These are phyloP conservation scores for Stentor coeruleus DNA, from an alignment of 73 alveolate species.

Conservation along the genomic window DNA sequence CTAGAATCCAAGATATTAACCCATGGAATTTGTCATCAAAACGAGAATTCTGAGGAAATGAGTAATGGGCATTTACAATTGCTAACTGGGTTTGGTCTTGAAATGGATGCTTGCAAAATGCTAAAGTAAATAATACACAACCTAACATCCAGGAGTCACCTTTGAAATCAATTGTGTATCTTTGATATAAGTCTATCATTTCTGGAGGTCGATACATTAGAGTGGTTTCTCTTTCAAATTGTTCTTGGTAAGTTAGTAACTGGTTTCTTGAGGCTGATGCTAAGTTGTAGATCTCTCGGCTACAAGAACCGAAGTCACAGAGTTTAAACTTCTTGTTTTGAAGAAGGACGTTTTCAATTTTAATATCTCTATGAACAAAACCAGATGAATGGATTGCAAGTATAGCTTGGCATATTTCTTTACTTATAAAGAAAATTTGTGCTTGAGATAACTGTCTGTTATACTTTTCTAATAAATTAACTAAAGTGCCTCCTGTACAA, in stretches of 20 bases:
- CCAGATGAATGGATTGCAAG: slow-evolving; percentile 71
- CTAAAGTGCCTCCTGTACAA: slow-evolving; percentile 79
- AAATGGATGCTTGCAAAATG: slow-evolving; percentile 81
- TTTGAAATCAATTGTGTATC: slow-evolving; percentile 65
- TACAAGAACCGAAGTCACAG: slow-evolving; percentile 95
- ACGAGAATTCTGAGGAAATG: slow-evolving; percentile 62
- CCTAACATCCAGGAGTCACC: slow-evolving; percentile 95
- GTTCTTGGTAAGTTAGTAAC: slow-evolving; percentile 71
- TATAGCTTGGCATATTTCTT: slow-evolving; percentile 63
- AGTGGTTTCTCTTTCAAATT: slow-evolving; percentile 88
- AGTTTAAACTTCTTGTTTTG: slow-evolving; percentile 81
- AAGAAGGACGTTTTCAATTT: slow-evolving; percentile 85
- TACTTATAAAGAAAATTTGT: slow-evolving; percentile 52
- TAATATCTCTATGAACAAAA: slow-evolving; percentile 93
- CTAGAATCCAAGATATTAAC: slow-evolving; percentile 79
- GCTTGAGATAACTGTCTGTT: slow-evolving; percentile 59
- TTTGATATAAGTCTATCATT: slow-evolving; percentile 81
- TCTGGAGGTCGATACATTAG: slow-evolving; percentile 98
- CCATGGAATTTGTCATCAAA: slow-evolving; percentile 72
- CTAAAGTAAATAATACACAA: slow-evolving; percentile 29
- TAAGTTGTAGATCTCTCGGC: slow-evolving; percentile 57
- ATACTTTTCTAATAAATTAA: slow-evolving; percentile 64
- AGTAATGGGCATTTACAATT: slow-evolving; percentile 82
- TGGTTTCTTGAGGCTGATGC: slow-evolving; percentile 43
- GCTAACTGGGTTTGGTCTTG: slow-evolving; percentile 88